A percentile compares a stretch with the other conserved stretches of the same genome.
Conservation (phyloP, 2,329 filamentous ascomycete species). For the Calonectria hawksworthii region DNA sequence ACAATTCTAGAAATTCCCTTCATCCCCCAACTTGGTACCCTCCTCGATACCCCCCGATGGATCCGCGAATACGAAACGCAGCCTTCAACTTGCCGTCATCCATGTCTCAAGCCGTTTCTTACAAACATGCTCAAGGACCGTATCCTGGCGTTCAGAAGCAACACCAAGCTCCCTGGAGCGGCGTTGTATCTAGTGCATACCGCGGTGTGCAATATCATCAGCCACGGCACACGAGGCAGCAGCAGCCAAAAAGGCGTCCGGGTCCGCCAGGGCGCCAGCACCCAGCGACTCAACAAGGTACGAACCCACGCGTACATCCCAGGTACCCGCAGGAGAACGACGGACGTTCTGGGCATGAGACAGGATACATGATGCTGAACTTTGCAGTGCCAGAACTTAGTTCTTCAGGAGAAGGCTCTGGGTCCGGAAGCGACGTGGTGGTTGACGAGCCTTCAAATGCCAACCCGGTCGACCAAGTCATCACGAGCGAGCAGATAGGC, state of each 20-base stretch:
- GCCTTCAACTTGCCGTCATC: not conserved
- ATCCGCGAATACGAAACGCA: not conserved
- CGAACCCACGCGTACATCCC: not conserved
- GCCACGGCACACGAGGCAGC: not conserved
- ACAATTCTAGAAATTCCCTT: not conserved
- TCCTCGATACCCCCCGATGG: not conserved
- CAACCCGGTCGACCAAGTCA: not conserved
- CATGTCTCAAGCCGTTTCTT: not conserved
- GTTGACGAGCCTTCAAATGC: not conserved
- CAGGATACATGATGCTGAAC: constrained; percentile 2
- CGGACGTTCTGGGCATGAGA: not conserved
- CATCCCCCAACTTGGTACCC: not conserved
- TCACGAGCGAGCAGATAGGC: not conserved
- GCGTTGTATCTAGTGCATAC: not conserved
- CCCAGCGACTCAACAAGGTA: not conserved
- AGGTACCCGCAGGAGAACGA: not conserved
- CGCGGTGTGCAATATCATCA: not conserved
- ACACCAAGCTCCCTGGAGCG: not conserved
- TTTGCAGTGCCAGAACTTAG: not conserved
- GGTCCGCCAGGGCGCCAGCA: not conserved
- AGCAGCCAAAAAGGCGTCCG: not conserved
- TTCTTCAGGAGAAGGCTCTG: not conserved
- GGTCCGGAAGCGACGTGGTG: not conserved
- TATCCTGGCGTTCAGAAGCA: not conserved
- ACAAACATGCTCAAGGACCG: not conserved